Conservation (phyloP, 164 flowering plant species). For the Chimonanthus salicifolius region DNA sequence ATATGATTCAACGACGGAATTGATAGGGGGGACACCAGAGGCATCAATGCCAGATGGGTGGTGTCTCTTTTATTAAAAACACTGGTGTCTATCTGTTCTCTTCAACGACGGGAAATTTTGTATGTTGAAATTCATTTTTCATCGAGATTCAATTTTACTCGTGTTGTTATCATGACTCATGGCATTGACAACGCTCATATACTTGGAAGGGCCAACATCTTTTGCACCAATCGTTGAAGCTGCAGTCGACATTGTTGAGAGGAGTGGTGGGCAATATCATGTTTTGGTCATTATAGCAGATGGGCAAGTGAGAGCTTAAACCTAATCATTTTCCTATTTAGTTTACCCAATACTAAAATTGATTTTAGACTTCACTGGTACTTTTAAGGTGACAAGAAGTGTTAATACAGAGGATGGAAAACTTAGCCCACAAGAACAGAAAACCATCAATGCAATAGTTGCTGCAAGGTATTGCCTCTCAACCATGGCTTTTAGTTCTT, state of each 20-base stretch:
- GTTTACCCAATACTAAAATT: not conserved
- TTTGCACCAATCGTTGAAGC: slow-evolving; percentile 69
- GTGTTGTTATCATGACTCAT: not conserved
- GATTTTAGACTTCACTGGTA: not conserved
- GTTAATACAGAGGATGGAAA: slow-evolving; percentile 4
- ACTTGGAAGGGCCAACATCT: slow-evolving; percentile 69
- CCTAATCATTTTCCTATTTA: not conserved
- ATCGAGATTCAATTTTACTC: not conserved
- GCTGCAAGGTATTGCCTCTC: slow-evolving; percentile 2
- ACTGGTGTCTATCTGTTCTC: not conserved
- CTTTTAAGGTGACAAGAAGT: slow-evolving; percentile 12
- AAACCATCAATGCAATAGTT: slow-evolving; percentile 9
- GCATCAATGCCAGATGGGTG: too few species aligned
- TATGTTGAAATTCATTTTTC: not conserved
- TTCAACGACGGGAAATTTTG: not conserved
- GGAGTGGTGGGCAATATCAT: slow-evolving; percentile 61
- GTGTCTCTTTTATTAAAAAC: too few species aligned
- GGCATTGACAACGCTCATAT: not conserved
- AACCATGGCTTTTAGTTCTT: not conserved
- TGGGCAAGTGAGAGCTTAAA: slow-evolving; percentile 37
- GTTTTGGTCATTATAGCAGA: slow-evolving; percentile 40
- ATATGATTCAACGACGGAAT: too few species aligned
- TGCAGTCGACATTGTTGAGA: slow-evolving; percentile 69
- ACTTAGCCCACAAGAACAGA: slow-evolving; percentile 9
- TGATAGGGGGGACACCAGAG: too few species aligned